Percentiles rank a stretch among this genome's conserved stretches.
Conservation (phyloP, 495 filamentous ascomycete genomes). For the Aspergillus bertholletiae region DNA sequence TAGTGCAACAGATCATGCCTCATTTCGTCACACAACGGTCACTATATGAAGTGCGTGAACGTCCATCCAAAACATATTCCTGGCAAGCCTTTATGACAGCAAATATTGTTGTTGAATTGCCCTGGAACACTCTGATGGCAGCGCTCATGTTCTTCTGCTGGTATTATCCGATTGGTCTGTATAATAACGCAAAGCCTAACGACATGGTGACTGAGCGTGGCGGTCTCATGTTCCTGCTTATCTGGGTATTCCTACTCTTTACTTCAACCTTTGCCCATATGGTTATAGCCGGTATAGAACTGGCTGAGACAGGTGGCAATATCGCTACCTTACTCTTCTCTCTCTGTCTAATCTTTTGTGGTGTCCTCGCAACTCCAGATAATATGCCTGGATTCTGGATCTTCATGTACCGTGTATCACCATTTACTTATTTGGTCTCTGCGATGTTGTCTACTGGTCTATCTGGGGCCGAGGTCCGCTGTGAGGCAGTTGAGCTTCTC, state of each 20-base stretch:
- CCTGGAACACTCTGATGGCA: slow-evolving; percentile 59
- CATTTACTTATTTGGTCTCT: slow-evolving; percentile 50
- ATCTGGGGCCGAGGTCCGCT: slow-evolving; percentile 50
- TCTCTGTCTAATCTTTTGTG: slow-evolving; percentile 2
- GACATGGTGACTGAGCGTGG: slow-evolving; percentile 35
- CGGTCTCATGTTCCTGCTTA: slow-evolving; percentile 47
- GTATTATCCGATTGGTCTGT: slow-evolving; percentile 62
- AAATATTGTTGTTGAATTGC: slow-evolving; percentile 62
- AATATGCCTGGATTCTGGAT: slow-evolving; percentile 66
- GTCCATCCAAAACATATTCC: slow-evolving; percentile 71
- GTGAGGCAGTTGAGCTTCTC: slow-evolving; percentile 51
- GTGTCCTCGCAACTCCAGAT: slow-evolving; percentile 48
- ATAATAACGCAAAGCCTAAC: slow-evolving; percentile 34
- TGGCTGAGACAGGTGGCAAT: slow-evolving; percentile 25
- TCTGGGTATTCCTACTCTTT: slow-evolving; percentile 45
- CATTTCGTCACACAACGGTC: slow-evolving; percentile 59
- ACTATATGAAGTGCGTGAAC: slow-evolving; percentile 76
- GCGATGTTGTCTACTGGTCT: slow-evolving; percentile 39
- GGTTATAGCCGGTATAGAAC: slow-evolving; percentile 51
- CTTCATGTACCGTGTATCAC: slow-evolving; percentile 66
- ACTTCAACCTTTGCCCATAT: slow-evolving; percentile 53
- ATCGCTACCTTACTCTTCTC: slow-evolving; percentile 1
- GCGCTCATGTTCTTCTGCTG: slow-evolving; percentile 53
- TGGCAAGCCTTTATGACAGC: slow-evolving; percentile 66
- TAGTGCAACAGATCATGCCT: slow-evolving; percentile 69